Conservation (phyloP, 2,329 filamentous ascomycete species). For the Talaromyces verruculosus region DNA sequence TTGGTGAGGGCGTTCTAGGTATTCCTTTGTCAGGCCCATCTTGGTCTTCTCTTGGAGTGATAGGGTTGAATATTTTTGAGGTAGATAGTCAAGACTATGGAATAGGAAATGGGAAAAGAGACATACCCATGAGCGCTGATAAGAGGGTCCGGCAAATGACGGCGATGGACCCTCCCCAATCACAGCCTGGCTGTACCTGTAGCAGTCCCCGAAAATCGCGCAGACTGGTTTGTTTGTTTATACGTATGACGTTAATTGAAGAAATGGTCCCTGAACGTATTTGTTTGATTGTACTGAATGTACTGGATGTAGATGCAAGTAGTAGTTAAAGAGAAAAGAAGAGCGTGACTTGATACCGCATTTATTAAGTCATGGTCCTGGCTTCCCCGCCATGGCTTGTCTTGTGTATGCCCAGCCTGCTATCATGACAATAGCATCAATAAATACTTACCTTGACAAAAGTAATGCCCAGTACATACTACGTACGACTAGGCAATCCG, state of each 20-base stretch:
- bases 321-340: neutral
- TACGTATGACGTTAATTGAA: neutral
- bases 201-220: neutral
- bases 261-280: too few species aligned
- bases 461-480: neutral
- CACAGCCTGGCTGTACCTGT: neutral
- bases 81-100: too few species aligned
- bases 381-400: conserved; percentile 1
- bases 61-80: neutral
- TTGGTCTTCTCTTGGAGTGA: neutral
- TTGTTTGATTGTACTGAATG: too few species aligned
- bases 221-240: neutral
- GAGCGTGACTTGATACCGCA: neutral
- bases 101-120: neutral
- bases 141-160: neutral
- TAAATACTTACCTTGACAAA: neutral
- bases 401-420: conserved; percentile 8
- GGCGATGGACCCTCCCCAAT: conserved; percentile 2
- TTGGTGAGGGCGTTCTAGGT: conserved; percentile 19
- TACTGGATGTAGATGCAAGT: neutral
- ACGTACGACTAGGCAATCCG: neutral
- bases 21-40: conserved; percentile 19
- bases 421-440: neutral
- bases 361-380: neutral
- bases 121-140: neutral